Conservation (phyloP, 331 rosid species). For the Prunus yedoensis region DNA sequence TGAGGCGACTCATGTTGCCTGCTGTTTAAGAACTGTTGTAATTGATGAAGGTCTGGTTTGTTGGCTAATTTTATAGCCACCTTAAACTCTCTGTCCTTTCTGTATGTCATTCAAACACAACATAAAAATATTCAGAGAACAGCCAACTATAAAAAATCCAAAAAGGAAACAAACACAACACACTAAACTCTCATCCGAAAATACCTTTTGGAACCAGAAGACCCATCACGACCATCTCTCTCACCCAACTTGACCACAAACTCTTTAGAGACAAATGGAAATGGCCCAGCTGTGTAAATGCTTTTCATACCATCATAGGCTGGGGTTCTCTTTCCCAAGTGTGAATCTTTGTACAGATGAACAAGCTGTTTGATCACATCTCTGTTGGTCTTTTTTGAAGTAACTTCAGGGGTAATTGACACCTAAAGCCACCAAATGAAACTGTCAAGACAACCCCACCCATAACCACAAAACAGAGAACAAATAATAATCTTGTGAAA, state of each 20-base stretch:
- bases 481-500: neutral
- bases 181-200: neutral
- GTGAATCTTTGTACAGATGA: neutral
- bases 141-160: neutral
- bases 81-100: slow-evolving; percentile 49
- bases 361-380: slow-evolving; percentile 28
- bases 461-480: neutral
- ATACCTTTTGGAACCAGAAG: slow-evolving; percentile 37
- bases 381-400: slow-evolving; percentile 38
- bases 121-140: neutral
- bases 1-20: slow-evolving; percentile 51
- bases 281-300: slow-evolving; percentile 44
- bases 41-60: slow-evolving; percentile 43
- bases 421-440: slow-evolving; percentile 37
- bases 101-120: slow-evolving; percentile 12
- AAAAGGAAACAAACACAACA: neutral
- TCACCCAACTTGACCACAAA: slow-evolving; percentile 43
- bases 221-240: neutral
- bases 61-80: slow-evolving; percentile 53
- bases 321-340: slow-evolving; percentile 33
- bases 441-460: neutral
- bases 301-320: slow-evolving; percentile 73
- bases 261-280: slow-evolving; percentile 59
- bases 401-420: slow-evolving; percentile 45
- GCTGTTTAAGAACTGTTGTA: slow-evolving; percentile 43